Evolutionary conservation across 2,329 filamentous ascomycete genomes (phyloP), one percentile per base, ranked within the genome.

Genomic region (Passalora sequoiae): DNA sequence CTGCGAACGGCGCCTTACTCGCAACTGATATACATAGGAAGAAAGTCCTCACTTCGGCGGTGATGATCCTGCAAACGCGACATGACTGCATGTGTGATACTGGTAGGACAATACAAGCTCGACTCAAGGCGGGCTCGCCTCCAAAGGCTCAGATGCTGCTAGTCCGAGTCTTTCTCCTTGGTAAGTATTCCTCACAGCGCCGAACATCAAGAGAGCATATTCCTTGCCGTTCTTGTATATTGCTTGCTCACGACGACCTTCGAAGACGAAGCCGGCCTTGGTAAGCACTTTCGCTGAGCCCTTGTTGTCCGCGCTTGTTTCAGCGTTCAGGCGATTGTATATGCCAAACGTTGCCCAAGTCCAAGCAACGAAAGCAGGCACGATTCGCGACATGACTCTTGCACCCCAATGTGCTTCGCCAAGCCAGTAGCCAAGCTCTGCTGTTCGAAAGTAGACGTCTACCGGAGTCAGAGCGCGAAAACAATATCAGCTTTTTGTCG

Each of bases 381-480:
- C 41, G 13, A 59, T 59, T 41, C 61, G 61, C 1, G 53, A 61
- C 51, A 58, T 60, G 21, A 64, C 53, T 2, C 63, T 63, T 16
- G 52, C 43, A 1, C 67, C 65, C 65, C 64, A 66, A 25, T 56
- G 56, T 21, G 48, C 46, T 40, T 66, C 63, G 12, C 59, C 62
- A 8, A 71, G 43, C 69, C 69, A 72, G 53, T 67, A 71, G 7
- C 68, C 68, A 1, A 71, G 37, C 44, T 69, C 66, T 1, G 62
- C 68, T 1, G 55, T 58, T 42, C 66, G 66, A 4, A 61, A 50
- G 12, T 60, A 56, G 12, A 67, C 54, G 43, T 69, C 66, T 22
- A 29, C n/a, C 15, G 9, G 21, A 33, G 12, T 15, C n/a, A 22
- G 12, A 10, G n/a, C 7, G 37, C n/a, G 42, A 16, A 24, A 16